A percentile compares a stretch with the other conserved stretches of the same genome.
phyloP scores from a whole-genome alignment of 257 asterid genomes.

The Henckelia pumila region DNA sequence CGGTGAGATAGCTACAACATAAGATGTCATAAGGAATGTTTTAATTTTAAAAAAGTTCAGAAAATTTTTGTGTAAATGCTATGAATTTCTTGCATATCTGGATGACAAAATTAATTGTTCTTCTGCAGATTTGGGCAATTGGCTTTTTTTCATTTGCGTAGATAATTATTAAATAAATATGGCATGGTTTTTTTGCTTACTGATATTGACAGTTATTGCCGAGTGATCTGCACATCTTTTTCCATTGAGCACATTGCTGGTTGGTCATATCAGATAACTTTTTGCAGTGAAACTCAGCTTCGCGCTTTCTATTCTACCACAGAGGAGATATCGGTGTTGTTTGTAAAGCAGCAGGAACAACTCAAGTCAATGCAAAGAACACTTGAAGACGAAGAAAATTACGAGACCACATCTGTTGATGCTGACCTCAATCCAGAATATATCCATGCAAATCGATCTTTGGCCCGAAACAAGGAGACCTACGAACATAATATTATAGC shows the following conservation, averaged over 20 bases:
- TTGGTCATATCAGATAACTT: constrained; percentile 16
- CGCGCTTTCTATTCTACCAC: constrained; percentile 97
- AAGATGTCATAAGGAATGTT: background rate
- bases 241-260: constrained; percentile 15
- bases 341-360: constrained; percentile 91
- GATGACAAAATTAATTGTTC: background rate
- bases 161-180: background rate
- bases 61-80: background rate
- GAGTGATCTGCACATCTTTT: constrained; percentile 1
- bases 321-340: constrained; percentile 79
- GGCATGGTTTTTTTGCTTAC: background rate
- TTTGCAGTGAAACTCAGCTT: constrained; percentile 92
- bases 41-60: constrained; percentile 8
- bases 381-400: constrained; percentile 86
- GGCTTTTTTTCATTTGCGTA: background rate
- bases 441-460: constrained; percentile 24
- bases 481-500: constrained; percentile 33
- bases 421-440: constrained; percentile 50
- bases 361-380: constrained; percentile 95
- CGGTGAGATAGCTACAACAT: constrained; percentile 51
- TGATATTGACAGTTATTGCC: background rate
- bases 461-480: constrained; percentile 37
- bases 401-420: constrained; percentile 61
- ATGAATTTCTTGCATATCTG: background rate
- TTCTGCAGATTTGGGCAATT: background rate